Evolutionary conservation across 2,329 filamentous ascomycete species (phyloP).

Genomic region (Trichoderma koningii): DNA sequence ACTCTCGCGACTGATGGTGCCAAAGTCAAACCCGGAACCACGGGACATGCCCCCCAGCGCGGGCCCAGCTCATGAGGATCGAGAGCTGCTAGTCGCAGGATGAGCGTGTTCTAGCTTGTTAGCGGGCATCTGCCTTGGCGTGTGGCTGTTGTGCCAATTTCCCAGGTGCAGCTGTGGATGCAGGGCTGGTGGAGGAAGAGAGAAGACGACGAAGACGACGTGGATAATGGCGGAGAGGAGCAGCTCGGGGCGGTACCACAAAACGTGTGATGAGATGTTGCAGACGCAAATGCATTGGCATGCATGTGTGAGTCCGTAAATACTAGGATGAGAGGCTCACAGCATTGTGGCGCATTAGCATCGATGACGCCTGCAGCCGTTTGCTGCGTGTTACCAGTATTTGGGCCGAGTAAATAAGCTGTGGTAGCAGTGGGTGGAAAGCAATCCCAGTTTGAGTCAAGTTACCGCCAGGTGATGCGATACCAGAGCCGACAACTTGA

Average conservation of each 20-base stretch:
- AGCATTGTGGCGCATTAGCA: neutral
- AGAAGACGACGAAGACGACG: neutral
- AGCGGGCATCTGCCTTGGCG: conserved; percentile 25
- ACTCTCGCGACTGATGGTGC: neutral
- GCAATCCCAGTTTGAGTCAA: too few relatives aligned
- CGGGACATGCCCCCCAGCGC: conserved; percentile 23
- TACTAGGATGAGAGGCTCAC: neutral
- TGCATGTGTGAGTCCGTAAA: neutral
- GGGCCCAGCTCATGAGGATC: conserved; percentile 5
- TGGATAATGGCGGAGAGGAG: neutral
- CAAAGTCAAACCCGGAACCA: conserved; percentile 26
- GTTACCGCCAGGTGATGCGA: too few relatives aligned
- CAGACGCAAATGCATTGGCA: neutral
- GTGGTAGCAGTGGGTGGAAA: neutral
- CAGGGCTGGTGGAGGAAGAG: conserved; percentile 26
- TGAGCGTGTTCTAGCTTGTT: conserved; percentile 17
- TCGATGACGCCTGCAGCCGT: neutral
- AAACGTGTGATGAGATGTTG: neutral
- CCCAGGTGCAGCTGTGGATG: conserved; percentile 30
- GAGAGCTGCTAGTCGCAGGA: conserved; percentile 8
- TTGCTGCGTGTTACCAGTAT: neutral
- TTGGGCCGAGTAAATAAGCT: neutral
- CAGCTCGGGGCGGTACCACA: conserved; percentile 12
- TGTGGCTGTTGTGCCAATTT: conserved; percentile 32
- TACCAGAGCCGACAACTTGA: neutral